Base-by-base conservation (phyloP, 1,284 basidiomycete species). In the Ganoderma boninense region DNA sequence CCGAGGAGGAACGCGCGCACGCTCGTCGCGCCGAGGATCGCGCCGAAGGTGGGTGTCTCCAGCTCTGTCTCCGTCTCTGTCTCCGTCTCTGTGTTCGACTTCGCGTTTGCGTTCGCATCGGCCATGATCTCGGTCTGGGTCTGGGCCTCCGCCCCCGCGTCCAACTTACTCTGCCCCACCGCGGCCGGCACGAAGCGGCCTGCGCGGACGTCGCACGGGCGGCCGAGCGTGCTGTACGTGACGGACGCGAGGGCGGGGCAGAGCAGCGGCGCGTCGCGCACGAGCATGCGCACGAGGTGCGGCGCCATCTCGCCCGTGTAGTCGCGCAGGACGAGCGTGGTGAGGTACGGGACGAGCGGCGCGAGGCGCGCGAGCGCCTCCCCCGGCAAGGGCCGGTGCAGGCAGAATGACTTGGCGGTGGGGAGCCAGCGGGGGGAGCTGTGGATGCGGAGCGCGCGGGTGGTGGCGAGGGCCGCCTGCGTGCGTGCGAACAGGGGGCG, bases 271-370 rank as follows among this genome's bases (percentile, higher is more conserved):
- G 32, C 16, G 54, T 29, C 6, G 46, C 43, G 54, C 56, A 40
- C 43, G 32, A 66, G 65, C 56, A 60, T 32, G 29, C 18, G 38
- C 40, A 29, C 29, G 56, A 66, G 65, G 7, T 66, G 49, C 29
- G 18, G 4, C 23, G 59, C 14, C 40, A 60, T 54, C 40, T 66
- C 65, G 35, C 42, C 16, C 35, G n/a, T 38, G 43, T 60, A 44
- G 65, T 66, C 65, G 56, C 65, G 65, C 40, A 66, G 8, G 42
- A 66, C 56, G 56, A 66, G 42, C 56, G 59, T 43, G 20, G 65
- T 66, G 42, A 60, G 65, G 29, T 18, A 23, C 14, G 65, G 65
- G 40, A n/a, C 60, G 42, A 14, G n/a, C 26, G 40, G 26, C 8
- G 23, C 29, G 16, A 66, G 56, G 13, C 20, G 42, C 40, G 54